These are phyloP conservation scores for Canariomyces notabilis DNA, from an alignment of 2,329 filamentous ascomycete genomes.

Conservation along the genomic window DNA sequence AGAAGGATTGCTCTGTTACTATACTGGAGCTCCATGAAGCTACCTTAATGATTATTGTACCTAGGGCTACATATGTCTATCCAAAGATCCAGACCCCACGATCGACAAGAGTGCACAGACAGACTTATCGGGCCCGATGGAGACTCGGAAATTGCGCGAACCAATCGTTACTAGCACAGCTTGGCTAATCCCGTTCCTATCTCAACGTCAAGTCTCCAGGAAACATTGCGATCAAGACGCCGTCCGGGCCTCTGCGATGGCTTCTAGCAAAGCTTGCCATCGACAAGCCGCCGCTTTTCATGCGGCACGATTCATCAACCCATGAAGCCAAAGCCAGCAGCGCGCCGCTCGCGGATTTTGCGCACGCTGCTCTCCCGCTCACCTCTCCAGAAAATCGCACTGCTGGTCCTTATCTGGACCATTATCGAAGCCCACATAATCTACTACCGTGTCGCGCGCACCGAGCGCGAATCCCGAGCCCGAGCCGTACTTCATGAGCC, in stretches of 20 bases:
- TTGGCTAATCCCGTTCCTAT: too few relatives aligned
- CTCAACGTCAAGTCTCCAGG: too few relatives aligned
- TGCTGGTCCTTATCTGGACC: constrained; percentile 21
- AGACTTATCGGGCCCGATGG: too few relatives aligned
- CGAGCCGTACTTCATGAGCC: constrained; percentile 8
- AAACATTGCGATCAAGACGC: too few relatives aligned
- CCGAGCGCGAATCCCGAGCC: constrained; percentile 15
- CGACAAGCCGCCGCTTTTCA: neutral
- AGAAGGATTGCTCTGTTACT: too few relatives aligned
- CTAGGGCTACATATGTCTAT: too few relatives aligned
- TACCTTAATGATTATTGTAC: too few relatives aligned
- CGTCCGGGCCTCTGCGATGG: constrained; percentile 10
- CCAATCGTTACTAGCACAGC: too few relatives aligned
- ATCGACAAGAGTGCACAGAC: too few relatives aligned
- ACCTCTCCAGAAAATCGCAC: constrained; percentile 15
- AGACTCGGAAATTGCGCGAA: too few relatives aligned
- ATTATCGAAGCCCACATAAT: constrained; percentile 24
- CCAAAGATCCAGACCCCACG: too few relatives aligned
- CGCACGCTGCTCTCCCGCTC: constrained; percentile 20
- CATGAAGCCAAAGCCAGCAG: constrained; percentile 1
- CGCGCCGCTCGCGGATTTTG: constrained; percentile 16
- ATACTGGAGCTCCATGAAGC: too few relatives aligned
- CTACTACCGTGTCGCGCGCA: constrained; percentile 22
- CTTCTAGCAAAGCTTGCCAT: neutral
- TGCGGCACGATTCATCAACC: neutral